Base-by-base conservation (phyloP, 2,329 filamentous ascomycete species). In the Chaetomium globosum region DNA sequence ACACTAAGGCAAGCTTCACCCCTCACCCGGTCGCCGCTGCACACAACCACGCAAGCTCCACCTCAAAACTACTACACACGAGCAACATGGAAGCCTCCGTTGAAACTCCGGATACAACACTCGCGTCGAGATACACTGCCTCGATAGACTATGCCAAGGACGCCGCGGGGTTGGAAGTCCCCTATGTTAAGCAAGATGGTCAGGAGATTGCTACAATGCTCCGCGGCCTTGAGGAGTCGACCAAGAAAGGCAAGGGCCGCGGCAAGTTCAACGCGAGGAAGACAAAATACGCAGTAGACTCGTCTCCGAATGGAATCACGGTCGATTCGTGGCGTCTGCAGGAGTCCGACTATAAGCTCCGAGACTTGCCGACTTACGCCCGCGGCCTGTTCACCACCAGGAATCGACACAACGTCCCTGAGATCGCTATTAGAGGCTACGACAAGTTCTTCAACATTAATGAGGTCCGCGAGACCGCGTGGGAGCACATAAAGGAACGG, bases 381-480 rank as follows among this genome's bases (percentile, higher is more conserved):
- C 88, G 95, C 61, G 95, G 95, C 7, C 85, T 99, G 1, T 99
- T 99, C 78, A 99, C 93, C n/a, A 90, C 89, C 51, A 85, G 80
- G 69, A 88, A 85, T 68, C 80, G 83, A 58, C 81, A 85, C 30
- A 87, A 87, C 9, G 81, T 85, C 9, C 80, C 86, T 13, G 92
- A 97, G 77, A 97, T 99, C 71, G 90, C 85, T 1, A 87, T 92
- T 57, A 86, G 95, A 71, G 95, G 95, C 59, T 99, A 99, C 78
- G 94, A 99, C 82, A 99, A 99, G 79, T 99, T 99, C 81, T 99
- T 99, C 86, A 99, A 99, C 73, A 85, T 92, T 49, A 86, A 86
- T 59, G 95, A 99, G 79, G 89, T 96, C 8, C 77, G 80, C 55
- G 87, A 90, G 69, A 99, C 95, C 3, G 85, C 88, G 72, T 99